These are phyloP conservation scores for Quercus aquifolioides DNA, from an alignment of 306 rosid genomes.

Conservation along the genomic window DNA sequence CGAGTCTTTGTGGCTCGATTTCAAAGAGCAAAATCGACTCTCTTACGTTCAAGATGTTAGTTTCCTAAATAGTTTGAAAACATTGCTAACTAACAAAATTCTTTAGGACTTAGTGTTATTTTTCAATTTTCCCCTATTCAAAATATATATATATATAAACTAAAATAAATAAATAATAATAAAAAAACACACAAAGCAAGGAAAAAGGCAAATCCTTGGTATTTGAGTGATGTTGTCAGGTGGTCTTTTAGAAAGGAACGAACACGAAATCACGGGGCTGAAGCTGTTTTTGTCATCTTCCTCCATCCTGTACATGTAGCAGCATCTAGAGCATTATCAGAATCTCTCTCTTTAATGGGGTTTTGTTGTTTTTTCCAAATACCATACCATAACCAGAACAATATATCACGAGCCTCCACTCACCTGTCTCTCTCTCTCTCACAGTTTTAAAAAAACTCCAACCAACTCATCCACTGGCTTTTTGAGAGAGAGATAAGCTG, in stretches of 20 bases:
- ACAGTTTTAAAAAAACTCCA: not conserved
- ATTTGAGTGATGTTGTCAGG: not conserved
- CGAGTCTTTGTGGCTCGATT: too few relatives aligned
- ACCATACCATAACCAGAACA: not conserved
- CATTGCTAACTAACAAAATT: too few relatives aligned
- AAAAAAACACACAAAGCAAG: too few relatives aligned
- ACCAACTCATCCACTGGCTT: not conserved
- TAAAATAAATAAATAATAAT: too few relatives aligned
- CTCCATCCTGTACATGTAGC: constrained; percentile 13
- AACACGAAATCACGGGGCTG: constrained; percentile 67
- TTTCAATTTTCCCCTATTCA: too few relatives aligned
- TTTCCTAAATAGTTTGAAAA: too few relatives aligned
- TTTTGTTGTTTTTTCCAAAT: constrained; percentile 22
- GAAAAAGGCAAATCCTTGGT: too few relatives aligned
- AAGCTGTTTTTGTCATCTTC: constrained; percentile 59
- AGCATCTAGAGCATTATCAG: not conserved
- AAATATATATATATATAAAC: too few relatives aligned
- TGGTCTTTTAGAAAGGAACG: constrained; percentile 7
- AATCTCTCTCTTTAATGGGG: constrained; percentile 8
- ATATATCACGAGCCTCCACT: constrained; percentile 25
- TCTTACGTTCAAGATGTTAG: too few relatives aligned
- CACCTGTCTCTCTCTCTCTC: constrained; percentile 9
- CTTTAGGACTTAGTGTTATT: too few relatives aligned
- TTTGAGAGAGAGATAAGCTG: constrained; percentile 16
- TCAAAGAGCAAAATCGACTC: too few relatives aligned